Percentiles rank a stretch among this genome's conserved stretches.
phyloP scores from a whole-genome alignment of 768 basidiomycete species.

The Psilocybe sp. region DNA sequence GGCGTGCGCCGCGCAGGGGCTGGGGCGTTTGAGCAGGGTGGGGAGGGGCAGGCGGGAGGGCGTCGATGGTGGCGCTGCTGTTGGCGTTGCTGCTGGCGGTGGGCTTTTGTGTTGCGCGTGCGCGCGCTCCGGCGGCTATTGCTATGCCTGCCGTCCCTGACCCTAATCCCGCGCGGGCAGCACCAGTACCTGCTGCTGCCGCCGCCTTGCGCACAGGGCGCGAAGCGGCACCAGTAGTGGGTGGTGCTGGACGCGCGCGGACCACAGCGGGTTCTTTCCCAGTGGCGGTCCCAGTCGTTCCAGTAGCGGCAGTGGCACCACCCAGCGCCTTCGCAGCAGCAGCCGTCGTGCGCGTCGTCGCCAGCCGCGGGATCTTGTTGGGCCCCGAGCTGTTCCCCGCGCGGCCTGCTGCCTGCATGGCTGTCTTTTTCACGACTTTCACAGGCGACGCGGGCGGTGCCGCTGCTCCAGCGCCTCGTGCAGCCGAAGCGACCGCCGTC shows the following conservation, averaged over 20 bases:
- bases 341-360: slow-evolving; percentile 43
- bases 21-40: slow-evolving; percentile 59
- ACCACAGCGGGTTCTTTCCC: too few relatives aligned
- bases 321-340: slow-evolving; percentile 44
- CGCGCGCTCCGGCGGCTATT: too few relatives aligned
- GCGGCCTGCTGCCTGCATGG: too few relatives aligned
- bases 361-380: slow-evolving; percentile 70
- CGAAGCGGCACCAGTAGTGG: too few relatives aligned
- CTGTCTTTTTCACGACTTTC: slow-evolving; percentile 37
- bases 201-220: too few relatives aligned
- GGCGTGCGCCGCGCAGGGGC: slow-evolving; percentile 28
- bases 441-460: slow-evolving; percentile 39
- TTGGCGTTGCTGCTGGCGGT: slow-evolving; percentile 1
- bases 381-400: slow-evolving; percentile 29
- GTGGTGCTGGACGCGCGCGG: too few relatives aligned
- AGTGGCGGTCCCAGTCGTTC: too few relatives aligned
- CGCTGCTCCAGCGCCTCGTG: too few relatives aligned
- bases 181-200: too few relatives aligned
- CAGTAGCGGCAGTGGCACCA: slow-evolving; percentile 23
- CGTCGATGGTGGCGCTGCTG: slow-evolving; percentile 57
- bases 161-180: too few relatives aligned
- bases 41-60: slow-evolving; percentile 78
- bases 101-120: too few relatives aligned
- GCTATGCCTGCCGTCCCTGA: too few relatives aligned
- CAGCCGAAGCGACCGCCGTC: slow-evolving; percentile 14